phyloP scores from a whole-genome alignment of 495 filamentous ascomycete species.

The Podospora appendiculata region DNA sequence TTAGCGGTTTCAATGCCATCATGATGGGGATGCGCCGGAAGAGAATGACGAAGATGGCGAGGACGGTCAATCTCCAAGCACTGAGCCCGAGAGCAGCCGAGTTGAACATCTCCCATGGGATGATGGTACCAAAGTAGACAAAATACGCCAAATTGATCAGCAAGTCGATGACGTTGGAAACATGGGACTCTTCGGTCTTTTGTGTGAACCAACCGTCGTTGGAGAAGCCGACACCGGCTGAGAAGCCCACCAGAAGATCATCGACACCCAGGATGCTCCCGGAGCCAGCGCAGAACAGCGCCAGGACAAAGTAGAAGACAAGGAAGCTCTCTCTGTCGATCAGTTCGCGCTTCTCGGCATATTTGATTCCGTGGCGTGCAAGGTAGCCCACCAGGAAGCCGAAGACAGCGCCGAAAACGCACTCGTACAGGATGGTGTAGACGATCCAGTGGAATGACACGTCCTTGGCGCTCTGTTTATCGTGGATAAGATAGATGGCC shows the following conservation, averaged over 20 bases:
- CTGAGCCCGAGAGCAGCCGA: constrained; percentile 57
- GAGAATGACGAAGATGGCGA: constrained; percentile 85
- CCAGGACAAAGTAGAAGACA: constrained; percentile 97
- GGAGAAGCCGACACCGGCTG: constrained; percentile 92
- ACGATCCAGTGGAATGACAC: constrained; percentile 86
- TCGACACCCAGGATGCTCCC: constrained; percentile 89
- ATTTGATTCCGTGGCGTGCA: constrained; percentile 84
- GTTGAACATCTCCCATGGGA: constrained; percentile 90
- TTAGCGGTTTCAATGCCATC: constrained; percentile 82
- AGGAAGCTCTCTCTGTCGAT: constrained; percentile 97
- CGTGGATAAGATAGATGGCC: constrained; percentile 77
- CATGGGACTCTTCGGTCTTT: constrained; percentile 96
- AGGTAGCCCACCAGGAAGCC: constrained; percentile 84
- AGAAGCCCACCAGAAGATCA: constrained; percentile 94
- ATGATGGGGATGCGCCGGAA: constrained; percentile 97
- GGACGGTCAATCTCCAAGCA: constrained; percentile 83
- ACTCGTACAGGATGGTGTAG: constrained; percentile 89
- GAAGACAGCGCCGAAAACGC: constrained; percentile 84
- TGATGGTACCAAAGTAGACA: constrained; percentile 94
- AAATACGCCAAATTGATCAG: constrained; percentile 97
- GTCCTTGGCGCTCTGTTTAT: constrained; percentile 55
- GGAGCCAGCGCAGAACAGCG: constrained; percentile 92
- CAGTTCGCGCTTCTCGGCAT: constrained; percentile 72
- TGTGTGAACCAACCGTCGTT: constrained; percentile 99
- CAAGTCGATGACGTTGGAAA: constrained; percentile 98